Evolutionary conservation across 805 yeast genomes (phyloP).

Genomic region (Pichia insulana): DNA sequence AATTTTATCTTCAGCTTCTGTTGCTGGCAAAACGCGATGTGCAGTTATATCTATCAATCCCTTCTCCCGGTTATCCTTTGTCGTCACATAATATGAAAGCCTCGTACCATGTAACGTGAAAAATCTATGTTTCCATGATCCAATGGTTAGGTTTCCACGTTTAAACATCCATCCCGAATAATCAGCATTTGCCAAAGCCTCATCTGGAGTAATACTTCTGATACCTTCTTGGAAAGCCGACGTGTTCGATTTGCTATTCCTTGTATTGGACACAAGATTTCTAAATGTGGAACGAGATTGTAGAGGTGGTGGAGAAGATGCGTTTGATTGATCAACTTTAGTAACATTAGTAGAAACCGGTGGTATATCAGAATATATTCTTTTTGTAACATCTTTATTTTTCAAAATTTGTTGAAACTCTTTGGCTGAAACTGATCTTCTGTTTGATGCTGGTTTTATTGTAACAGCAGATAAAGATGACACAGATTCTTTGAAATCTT

Average conservation of each 20-base stretch:
- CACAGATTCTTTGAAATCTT: neutral
- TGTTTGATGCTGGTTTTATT: conserved; percentile 23
- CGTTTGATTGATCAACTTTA: conserved; percentile 4
- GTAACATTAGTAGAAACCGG: conserved; percentile 12
- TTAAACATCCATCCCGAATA: conserved; percentile 95
- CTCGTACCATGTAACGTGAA: conserved; percentile 90
- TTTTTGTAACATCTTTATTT: conserved; percentile 23
- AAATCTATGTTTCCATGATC: conserved; percentile 85
- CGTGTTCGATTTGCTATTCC: conserved; percentile 46
- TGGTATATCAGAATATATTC: conserved; percentile 31
- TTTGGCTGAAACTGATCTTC: conserved; percentile 46
- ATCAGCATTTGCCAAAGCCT: conserved; percentile 67
- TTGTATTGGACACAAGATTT: conserved; percentile 33
- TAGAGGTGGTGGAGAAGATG: conserved; percentile 32
- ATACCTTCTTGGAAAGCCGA: conserved; percentile 88
- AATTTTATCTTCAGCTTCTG: conserved; percentile 65
- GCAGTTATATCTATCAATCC: conserved; percentile 95
- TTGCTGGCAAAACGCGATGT: conserved; percentile 79
- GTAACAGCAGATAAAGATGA: neutral
- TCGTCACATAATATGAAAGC: conserved; percentile 72
- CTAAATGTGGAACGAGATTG: conserved; percentile 33
- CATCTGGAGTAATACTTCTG: conserved; percentile 61
- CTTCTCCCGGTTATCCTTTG: conserved; percentile 74
- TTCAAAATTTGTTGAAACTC: conserved; percentile 20
- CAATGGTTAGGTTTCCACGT: conserved; percentile 73